Percentiles rank a stretch among this genome's conserved stretches.
phyloP scores from a whole-genome alignment of 225 moss, liverwort and hornwort species.

The Polytrichum commune region DNA sequence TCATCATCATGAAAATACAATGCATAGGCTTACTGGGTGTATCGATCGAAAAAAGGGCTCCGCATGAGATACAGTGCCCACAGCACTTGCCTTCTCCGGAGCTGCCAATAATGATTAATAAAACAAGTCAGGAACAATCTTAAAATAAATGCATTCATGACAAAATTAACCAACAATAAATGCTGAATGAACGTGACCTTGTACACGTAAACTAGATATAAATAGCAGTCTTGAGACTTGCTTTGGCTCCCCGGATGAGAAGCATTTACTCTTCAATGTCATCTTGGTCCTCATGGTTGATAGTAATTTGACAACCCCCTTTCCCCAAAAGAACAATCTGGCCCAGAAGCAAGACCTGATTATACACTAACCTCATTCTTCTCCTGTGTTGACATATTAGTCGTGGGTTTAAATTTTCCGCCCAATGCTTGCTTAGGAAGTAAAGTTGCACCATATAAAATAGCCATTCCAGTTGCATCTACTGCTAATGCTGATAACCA shows the following conservation, averaged over 20 bases:
- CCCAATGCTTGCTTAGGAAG: constrained; percentile 28
- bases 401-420: constrained; percentile 16
- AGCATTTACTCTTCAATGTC: too few species aligned
- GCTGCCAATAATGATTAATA: constrained; percentile 35
- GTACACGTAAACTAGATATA: too few species aligned
- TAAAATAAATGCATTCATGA: too few species aligned
- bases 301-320: too few species aligned
- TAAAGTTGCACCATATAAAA: constrained; percentile 60
- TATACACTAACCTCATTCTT: constrained; percentile 60
- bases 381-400: constrained; percentile 50
- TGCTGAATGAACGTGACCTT: too few species aligned
- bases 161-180: too few species aligned
- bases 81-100: constrained; percentile 71
- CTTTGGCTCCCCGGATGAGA: too few species aligned
- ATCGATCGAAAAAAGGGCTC: constrained; percentile 83
- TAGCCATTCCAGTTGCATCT: constrained; percentile 80
- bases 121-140: too few species aligned
- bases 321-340: too few species aligned
- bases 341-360: neutral
- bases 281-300: too few species aligned
- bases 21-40: constrained; percentile 56
- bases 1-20: neutral
- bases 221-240: too few species aligned
- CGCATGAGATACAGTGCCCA: constrained; percentile 90
- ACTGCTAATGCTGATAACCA: constrained; percentile 87